Percentiles rank a stretch among this genome's conserved stretches.
Evolutionary conservation across 257 asterid genomes (phyloP).

Genomic region (Ilex aquifolium): DNA sequence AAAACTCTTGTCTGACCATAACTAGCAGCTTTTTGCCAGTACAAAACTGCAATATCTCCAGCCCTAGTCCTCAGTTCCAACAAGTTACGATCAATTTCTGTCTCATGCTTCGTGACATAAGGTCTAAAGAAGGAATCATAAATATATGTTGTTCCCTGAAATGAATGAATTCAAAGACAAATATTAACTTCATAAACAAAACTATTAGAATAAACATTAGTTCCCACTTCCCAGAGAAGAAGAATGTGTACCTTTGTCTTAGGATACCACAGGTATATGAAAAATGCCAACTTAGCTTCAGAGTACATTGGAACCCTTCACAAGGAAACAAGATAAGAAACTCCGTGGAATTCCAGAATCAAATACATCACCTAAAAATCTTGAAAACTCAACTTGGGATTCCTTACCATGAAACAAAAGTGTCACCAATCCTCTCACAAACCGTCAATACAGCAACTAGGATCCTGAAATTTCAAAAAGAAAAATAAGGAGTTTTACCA

Average conservation of each 20-base stretch:
- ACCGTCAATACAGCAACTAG: conserved; percentile 81
- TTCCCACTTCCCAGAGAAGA: background rate
- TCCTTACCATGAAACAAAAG: conserved; percentile 79
- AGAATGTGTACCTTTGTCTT: conserved; percentile 67
- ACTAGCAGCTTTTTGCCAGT: conserved; percentile 58
- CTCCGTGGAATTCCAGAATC: background rate
- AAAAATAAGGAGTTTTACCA: conserved; percentile 5
- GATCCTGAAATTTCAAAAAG: conserved; percentile 52
- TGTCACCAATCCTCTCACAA: conserved; percentile 83
- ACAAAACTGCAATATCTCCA: conserved; percentile 60
- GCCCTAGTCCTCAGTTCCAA: conserved; percentile 74
- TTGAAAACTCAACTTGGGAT: background rate
- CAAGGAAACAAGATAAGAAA: background rate
- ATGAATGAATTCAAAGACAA: conserved; percentile 16
- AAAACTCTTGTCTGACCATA: conserved; percentile 79
- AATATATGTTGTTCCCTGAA: conserved; percentile 90
- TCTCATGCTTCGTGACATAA: conserved; percentile 69
- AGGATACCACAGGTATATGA: conserved; percentile 90
- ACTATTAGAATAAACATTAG: conserved; percentile 4
- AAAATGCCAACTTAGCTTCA: conserved; percentile 96
- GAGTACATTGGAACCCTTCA: conserved; percentile 95
- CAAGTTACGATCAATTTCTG: conserved; percentile 84
- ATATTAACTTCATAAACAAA: conserved; percentile 1
- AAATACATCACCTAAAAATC: background rate
- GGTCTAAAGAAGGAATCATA: conserved; percentile 91